Conservation (phyloP, 768 basidiomycete genomes). For the Lactarius evosmus region DNA sequence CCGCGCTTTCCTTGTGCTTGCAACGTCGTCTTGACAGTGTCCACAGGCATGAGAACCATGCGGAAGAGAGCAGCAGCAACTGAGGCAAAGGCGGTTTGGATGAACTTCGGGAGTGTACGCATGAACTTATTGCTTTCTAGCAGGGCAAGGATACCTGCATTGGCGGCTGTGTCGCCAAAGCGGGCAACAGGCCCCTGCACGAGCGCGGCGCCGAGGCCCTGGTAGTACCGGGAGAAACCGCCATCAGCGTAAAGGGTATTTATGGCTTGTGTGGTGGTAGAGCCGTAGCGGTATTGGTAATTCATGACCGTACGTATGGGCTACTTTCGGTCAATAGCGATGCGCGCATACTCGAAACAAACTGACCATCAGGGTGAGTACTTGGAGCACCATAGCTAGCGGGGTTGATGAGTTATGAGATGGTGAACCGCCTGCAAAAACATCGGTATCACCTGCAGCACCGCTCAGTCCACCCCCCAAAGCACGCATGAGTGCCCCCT, state of each 20-base stretch:
- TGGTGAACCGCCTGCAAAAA: neutral
- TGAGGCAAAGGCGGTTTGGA: conserved; percentile 80
- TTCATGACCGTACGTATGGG: conserved; percentile 98
- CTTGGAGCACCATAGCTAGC: conserved; percentile 90
- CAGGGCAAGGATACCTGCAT: conserved; percentile 86
- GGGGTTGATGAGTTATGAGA: conserved; percentile 10
- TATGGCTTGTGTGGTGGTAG: conserved; percentile 60
- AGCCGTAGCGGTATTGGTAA: conserved; percentile 91
- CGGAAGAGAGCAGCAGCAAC: conserved; percentile 79
- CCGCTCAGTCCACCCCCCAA: conserved; percentile 90
- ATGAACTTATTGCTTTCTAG: conserved; percentile 73
- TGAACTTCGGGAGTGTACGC: conserved; percentile 52
- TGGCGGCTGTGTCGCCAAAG: conserved; percentile 95
- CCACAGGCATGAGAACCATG: conserved; percentile 90
- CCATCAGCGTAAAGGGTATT: conserved; percentile 72
- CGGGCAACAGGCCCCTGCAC: conserved; percentile 81
- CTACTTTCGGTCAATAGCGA: conserved; percentile 36
- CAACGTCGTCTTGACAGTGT: conserved; percentile 93
- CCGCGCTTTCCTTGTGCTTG: conserved; percentile 85
- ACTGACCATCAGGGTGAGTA: conserved; percentile 74
- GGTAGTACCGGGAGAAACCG: conserved; percentile 81
- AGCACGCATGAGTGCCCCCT: conserved; percentile 72
- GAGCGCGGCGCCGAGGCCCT: conserved; percentile 81
- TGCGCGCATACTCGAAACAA: conserved; percentile 17
- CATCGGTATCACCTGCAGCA: conserved; percentile 58